Evolutionary conservation across 2,329 filamentous ascomycete species (phyloP).

Genomic region (Ophiobolus disseminans): DNA sequence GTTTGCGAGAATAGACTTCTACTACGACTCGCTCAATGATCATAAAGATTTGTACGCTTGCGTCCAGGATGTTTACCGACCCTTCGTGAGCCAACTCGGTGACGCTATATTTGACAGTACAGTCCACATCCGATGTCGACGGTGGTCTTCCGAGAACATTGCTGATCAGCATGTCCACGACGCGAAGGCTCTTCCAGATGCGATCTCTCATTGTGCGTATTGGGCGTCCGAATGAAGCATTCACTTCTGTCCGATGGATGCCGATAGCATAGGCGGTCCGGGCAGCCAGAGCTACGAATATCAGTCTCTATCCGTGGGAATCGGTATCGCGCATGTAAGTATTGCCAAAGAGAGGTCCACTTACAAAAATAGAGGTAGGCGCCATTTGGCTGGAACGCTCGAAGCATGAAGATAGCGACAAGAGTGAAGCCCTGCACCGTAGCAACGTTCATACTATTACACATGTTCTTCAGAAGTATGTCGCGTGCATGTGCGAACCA

Average conservation of each 20-base stretch:
- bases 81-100: constrained; percentile 13
- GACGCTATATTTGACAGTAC: constrained; percentile 51
- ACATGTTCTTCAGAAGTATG: constrained; percentile 55
- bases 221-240: constrained; percentile 56
- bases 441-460: constrained; percentile 57
- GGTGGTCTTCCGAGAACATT: constrained; percentile 60
- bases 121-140: constrained; percentile 61
- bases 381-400: constrained; percentile 60
- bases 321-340: too few relatives aligned
- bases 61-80: constrained; percentile 39
- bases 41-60: constrained; percentile 54
- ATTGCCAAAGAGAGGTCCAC: not conserved
- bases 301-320: not conserved
- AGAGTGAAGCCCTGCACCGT: constrained; percentile 61
- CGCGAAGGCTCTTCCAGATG: constrained; percentile 61
- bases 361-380: constrained; percentile 60
- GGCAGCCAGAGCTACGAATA: constrained; percentile 50
- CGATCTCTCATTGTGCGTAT: constrained; percentile 55
- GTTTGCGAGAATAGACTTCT: constrained; percentile 54
- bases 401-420: constrained; percentile 61
- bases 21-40: constrained; percentile 58
- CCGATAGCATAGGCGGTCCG: constrained; percentile 61
- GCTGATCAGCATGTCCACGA: constrained; percentile 61
- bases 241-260: constrained; percentile 60
- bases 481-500: constrained; percentile 58